phyloP scores from a whole-genome alignment of 768 basidiomycete genomes.

The Mycena rosella region DNA sequence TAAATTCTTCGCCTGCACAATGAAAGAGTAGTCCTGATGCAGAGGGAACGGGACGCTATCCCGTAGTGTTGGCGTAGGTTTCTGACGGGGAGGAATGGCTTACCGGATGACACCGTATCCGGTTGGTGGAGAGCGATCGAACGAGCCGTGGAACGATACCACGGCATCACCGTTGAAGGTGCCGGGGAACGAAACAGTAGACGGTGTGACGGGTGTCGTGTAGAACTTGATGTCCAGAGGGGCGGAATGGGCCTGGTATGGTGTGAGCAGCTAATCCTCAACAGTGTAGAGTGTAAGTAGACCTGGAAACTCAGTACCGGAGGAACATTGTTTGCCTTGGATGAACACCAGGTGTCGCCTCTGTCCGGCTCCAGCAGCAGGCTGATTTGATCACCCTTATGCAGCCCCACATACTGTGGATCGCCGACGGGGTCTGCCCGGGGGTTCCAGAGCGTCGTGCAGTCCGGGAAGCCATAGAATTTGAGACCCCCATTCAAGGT shows the following conservation, averaged over 20 bases:
- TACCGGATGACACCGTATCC: conserved; percentile 61
- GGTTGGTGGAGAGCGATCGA: conserved; percentile 55
- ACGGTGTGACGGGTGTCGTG: conserved; percentile 13
- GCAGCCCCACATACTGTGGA: conserved; percentile 49
- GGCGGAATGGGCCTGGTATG: conserved; percentile 59
- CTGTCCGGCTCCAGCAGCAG: conserved; percentile 48
- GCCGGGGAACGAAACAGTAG: conserved; percentile 43
- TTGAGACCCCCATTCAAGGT: conserved; percentile 30
- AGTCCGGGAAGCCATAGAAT: conserved; percentile 60
- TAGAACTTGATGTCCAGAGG: conserved; percentile 63
- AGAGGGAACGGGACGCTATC: conserved; percentile 47
- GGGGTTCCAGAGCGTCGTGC: conserved; percentile 58
- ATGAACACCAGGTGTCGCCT: conserved; percentile 51
- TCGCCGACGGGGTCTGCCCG: conserved; percentile 55
- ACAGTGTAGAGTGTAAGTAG: conserved; percentile 8
- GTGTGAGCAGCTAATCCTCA: background rate
- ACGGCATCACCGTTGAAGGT: conserved; percentile 51
- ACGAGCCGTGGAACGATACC: conserved; percentile 62
- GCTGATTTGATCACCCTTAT: conserved; percentile 54
- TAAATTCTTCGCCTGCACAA: conserved; percentile 56
- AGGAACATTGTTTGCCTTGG: conserved; percentile 51
- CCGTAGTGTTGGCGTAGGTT: background rate
- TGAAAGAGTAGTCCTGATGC: conserved; percentile 39
- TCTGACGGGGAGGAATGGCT: background rate
- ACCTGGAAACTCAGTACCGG: conserved; percentile 58